Evolutionary conservation across 306 rosid species (phyloP).

Genomic region (Crotalaria pallida): DNA sequence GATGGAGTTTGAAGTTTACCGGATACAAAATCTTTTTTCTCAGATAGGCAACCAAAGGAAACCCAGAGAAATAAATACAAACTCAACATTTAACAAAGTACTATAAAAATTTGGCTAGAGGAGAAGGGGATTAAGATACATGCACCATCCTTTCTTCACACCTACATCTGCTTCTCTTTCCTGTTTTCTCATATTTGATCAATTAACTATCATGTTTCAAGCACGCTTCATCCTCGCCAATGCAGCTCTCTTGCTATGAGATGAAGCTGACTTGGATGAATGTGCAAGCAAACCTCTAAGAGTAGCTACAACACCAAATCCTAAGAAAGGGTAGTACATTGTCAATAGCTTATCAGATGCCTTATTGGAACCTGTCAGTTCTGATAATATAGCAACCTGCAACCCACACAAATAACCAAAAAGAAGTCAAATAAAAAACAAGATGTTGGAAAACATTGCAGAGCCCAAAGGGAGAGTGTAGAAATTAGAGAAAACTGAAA

Average conservation of each 20-base stretch:
- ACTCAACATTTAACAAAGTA: conserved; percentile 8
- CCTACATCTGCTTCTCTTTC: not conserved
- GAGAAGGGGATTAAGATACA: not conserved
- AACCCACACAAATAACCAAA: conserved; percentile 14
- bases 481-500: no score
- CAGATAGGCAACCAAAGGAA: not conserved
- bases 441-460: no score
- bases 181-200: not conserved
- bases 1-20: not conserved
- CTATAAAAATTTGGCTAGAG: conserved; percentile 13
- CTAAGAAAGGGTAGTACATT: conserved; percentile 52
- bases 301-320: conserved; percentile 47
- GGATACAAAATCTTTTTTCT: conserved; percentile 16
- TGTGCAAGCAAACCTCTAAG: conserved; percentile 54
- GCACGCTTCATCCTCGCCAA: conserved; percentile 49
- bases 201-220: conserved; percentile 24
- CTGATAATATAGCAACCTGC: conserved; percentile 61
- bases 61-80: conserved; percentile 2
- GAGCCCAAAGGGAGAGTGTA: no score
- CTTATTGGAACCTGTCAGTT: conserved; percentile 45
- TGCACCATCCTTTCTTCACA: conserved; percentile 13
- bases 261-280: conserved; percentile 30
- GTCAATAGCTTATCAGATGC: conserved; percentile 57
- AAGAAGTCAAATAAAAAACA: not conserved
- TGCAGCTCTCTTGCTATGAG: conserved; percentile 31